Percentiles rank a stretch among this genome's conserved stretches.
Conservation (phyloP, 805 yeast genomes). For the Zygosaccharomyces kombuchaensis region DNA sequence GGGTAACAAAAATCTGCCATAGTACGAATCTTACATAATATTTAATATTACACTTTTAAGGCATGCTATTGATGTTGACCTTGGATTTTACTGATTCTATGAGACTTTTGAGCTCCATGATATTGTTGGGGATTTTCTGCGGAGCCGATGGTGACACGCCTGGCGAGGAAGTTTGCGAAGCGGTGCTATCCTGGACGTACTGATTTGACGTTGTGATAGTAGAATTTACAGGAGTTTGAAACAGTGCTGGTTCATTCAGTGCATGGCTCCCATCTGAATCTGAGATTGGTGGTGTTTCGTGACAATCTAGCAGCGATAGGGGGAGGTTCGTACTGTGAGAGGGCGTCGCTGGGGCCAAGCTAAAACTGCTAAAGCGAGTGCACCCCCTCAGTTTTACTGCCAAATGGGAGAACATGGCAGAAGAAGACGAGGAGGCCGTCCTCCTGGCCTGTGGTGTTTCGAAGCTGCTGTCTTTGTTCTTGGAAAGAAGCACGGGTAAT, state of each 20-base stretch:
- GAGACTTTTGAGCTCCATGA: slow-evolving; percentile 23
- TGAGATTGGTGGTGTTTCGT: background rate
- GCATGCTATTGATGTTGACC: slow-evolving; percentile 11
- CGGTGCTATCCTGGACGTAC: background rate
- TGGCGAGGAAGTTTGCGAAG: background rate
- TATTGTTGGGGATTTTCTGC: slow-evolving; percentile 7
- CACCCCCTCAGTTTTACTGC: slow-evolving; percentile 22
- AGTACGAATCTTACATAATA: background rate
- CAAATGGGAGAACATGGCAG: slow-evolving; percentile 30
- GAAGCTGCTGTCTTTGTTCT: slow-evolving; percentile 22
- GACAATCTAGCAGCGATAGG: background rate
- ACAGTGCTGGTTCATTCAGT: slow-evolving; percentile 14
- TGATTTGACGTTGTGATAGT: slow-evolving; percentile 3
- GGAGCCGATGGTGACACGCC: background rate
- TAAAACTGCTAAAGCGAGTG: slow-evolving; percentile 11
- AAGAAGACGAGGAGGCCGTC: slow-evolving; percentile 18
- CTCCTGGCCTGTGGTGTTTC: slow-evolving; percentile 26
- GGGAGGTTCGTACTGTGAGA: slow-evolving; percentile 14
- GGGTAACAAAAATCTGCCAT: slow-evolving; percentile 11
- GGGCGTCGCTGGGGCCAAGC: slow-evolving; percentile 18
- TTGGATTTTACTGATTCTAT: slow-evolving; percentile 30
- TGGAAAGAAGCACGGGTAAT: slow-evolving; percentile 32
- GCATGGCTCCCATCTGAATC: background rate
- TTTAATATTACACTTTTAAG: background rate
- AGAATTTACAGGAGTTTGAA: slow-evolving; percentile 22